These are phyloP conservation scores for Fusarium robinianum DNA, from an alignment of 2,329 filamentous ascomycete species.

Conservation along the genomic window DNA sequence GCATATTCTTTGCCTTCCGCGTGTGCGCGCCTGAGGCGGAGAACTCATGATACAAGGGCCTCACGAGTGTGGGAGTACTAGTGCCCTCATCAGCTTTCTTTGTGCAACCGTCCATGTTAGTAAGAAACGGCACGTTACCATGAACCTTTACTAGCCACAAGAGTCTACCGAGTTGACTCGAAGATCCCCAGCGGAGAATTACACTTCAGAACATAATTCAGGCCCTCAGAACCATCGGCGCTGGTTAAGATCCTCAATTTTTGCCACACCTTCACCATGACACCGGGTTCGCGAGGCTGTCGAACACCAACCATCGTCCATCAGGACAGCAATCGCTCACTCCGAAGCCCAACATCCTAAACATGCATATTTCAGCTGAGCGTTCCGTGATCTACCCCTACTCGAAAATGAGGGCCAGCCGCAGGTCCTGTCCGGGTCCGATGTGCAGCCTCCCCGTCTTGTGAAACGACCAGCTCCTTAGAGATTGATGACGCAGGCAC, in stretches of 20 bases:
- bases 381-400: constrained; percentile 3
- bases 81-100: no score
- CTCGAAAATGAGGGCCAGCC: constrained; percentile 1
- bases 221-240: no score
- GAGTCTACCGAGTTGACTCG: not conserved
- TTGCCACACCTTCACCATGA: no score
- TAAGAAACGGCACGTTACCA: no score
- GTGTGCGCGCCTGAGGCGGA: constrained; percentile 9
- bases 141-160: not conserved
- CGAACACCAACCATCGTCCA: constrained; percentile 4
- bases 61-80: no score
- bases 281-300: constrained; percentile 1
- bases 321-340: constrained; percentile 11
- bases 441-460: constrained; percentile 15
- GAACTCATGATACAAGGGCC: no score
- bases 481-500: constrained; percentile 24
- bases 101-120: no score
- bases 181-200: no score
- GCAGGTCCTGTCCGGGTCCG: constrained; percentile 2
- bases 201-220: no score
- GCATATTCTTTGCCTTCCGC: constrained; percentile 9
- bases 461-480: constrained; percentile 25
- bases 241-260: no score
- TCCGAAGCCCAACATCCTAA: constrained; percentile 11
- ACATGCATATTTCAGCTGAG: constrained; percentile 22